A percentile compares a stretch with the other conserved stretches of the same genome.
These are phyloP conservation scores for Monosporozyma aerobia DNA, from an alignment of 805 yeast genomes.

Conservation along the genomic window DNA sequence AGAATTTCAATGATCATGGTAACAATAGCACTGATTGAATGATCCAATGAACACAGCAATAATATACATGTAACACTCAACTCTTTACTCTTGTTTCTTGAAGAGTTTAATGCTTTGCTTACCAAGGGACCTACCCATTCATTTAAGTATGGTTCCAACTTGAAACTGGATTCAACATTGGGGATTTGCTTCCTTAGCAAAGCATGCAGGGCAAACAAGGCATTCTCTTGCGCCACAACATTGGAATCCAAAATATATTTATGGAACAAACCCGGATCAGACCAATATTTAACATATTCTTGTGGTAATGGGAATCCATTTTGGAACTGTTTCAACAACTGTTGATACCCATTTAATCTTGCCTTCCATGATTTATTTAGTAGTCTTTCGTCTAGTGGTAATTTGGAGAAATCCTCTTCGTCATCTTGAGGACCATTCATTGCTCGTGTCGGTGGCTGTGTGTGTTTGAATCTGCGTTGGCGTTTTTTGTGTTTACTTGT, in stretches of 20 bases:
- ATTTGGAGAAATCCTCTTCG: conserved; percentile 51
- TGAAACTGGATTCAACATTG: not conserved
- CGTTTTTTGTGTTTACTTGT: not conserved
- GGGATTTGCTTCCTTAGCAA: conserved; percentile 18
- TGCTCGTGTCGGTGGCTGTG: not conserved
- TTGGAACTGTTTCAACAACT: conserved; percentile 27
- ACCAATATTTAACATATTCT: conserved; percentile 28
- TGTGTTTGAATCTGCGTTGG: not conserved
- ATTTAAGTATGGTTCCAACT: not conserved
- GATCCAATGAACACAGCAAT: conserved; percentile 54
- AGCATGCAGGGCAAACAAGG: conserved; percentile 45
- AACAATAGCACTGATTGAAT: conserved; percentile 44
- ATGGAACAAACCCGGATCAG: conserved; percentile 47
- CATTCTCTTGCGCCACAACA: conserved; percentile 88
- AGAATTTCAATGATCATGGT: conserved; percentile 47
- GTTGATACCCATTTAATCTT: conserved; percentile 70
- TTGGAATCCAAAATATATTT: conserved; percentile 65
- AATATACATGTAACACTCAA: conserved; percentile 55
- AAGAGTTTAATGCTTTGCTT: conserved; percentile 74
- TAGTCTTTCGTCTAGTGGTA: conserved; percentile 60
- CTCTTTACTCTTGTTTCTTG: conserved; percentile 65
- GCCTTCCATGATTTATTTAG: conserved; percentile 82
- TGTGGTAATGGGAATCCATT: conserved; percentile 38
- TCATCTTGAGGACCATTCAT: conserved; percentile 17
- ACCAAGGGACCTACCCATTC: conserved; percentile 36